Conservation (phyloP, 164 flowering plant genomes). For the Magnolia sinica region DNA sequence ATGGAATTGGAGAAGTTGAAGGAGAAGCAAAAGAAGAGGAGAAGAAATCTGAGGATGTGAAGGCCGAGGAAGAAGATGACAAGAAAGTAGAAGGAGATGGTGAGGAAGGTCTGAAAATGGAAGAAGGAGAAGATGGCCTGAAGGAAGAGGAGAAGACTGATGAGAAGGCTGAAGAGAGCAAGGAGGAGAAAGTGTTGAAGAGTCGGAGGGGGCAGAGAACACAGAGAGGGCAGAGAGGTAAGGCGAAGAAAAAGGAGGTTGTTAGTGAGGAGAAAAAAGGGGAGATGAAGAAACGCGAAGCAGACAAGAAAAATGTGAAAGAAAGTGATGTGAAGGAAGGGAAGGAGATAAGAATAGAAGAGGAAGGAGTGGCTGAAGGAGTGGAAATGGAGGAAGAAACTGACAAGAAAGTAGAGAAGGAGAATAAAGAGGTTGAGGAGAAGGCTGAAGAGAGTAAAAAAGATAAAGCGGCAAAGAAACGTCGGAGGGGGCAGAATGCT, state of each 20-base stretch:
- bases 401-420: neutral
- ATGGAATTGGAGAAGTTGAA: neutral
- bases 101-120: slow-evolving; percentile 1
- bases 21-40: neutral
- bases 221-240: neutral
- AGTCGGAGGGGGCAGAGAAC: neutral
- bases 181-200: neutral
- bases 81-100: neutral
- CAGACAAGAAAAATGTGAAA: neutral
- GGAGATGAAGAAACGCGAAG: slow-evolving; percentile 1
- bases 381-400: neutral
- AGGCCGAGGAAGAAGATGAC: slow-evolving; percentile 6
- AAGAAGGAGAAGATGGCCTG: neutral
- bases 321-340: slow-evolving; percentile 4
- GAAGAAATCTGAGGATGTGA: neutral
- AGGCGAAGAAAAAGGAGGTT: neutral
- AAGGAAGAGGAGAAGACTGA: neutral
- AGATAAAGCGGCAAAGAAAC: slow-evolving; percentile 10
- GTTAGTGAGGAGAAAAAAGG: neutral
- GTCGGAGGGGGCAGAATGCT: slow-evolving; percentile 10
- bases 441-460: slow-evolving; percentile 10
- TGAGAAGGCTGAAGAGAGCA: neutral
- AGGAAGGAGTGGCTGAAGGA: neutral
- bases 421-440: slow-evolving; percentile 10
- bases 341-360: slow-evolving; percentile 2